Percentiles rank a stretch among this genome's conserved stretches.
Conservation (phyloP, 805 yeast genomes). For the Grigorovia humatica region DNA sequence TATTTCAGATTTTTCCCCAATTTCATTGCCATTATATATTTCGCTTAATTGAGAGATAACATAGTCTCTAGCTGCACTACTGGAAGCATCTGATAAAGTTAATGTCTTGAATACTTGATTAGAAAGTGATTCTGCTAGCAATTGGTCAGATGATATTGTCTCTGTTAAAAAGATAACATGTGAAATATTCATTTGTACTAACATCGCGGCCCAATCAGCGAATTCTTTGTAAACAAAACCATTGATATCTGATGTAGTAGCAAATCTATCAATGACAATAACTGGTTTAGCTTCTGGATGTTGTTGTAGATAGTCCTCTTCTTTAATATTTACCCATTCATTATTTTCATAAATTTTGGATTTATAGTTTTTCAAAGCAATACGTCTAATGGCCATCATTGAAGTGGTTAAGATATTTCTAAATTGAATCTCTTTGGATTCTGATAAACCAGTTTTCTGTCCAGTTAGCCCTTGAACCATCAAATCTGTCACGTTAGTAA, state of each 20-base stretch:
- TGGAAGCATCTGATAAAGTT: constrained; percentile 72
- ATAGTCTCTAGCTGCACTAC: constrained; percentile 56
- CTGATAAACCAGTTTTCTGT: constrained; percentile 83
- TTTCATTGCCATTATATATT: constrained; percentile 19
- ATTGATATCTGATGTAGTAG: constrained; percentile 47
- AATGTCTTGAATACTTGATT: constrained; percentile 75
- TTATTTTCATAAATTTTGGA: constrained; percentile 25
- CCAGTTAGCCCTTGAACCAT: constrained; percentile 87
- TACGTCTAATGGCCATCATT: constrained; percentile 59
- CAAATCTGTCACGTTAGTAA: constrained; percentile 71
- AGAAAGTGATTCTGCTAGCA: constrained; percentile 65
- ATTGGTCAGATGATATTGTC: constrained; percentile 67
- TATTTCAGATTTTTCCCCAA: constrained; percentile 13
- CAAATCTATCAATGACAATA: constrained; percentile 67
- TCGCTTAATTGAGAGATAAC: constrained; percentile 45
- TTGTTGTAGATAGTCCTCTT: constrained; percentile 73
- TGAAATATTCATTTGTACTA: constrained; percentile 70
- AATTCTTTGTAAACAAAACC: constrained; percentile 60
- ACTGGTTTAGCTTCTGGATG: constrained; percentile 83
- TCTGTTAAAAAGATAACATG: constrained; percentile 84
- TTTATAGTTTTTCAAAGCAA: constrained; percentile 41
- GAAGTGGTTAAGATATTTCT: constrained; percentile 70
- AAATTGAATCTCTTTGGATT: constrained; percentile 69
- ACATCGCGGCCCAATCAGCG: constrained; percentile 81
- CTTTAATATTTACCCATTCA: constrained; percentile 37